Evolutionary conservation across 1,284 basidiomycete genomes (phyloP).

Genomic region (Exsudoporus floridanus): DNA sequence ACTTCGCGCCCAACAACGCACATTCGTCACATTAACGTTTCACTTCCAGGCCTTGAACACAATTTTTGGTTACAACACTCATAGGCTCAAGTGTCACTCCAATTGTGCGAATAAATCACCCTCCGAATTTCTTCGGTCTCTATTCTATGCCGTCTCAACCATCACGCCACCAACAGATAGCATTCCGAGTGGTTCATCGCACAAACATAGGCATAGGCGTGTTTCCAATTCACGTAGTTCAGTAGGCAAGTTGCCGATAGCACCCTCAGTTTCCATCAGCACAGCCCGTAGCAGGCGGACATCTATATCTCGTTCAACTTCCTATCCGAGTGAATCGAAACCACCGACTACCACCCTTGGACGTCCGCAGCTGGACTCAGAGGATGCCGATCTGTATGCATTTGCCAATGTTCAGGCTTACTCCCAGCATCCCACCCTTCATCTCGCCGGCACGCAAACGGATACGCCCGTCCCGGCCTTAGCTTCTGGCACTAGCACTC

Average conservation of each 20-base stretch:
- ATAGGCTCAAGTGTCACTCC: slow-evolving; percentile 53
- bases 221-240: slow-evolving; percentile 28
- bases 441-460: slow-evolving; percentile 9
- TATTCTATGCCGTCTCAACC: slow-evolving; percentile 47
- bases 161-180: slow-evolving; percentile 32
- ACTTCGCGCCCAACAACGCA: background rate
- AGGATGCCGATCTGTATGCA: slow-evolving; percentile 8
- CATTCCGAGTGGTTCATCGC: slow-evolving; percentile 10
- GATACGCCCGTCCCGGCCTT: slow-evolving; percentile 26
- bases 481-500: slow-evolving; percentile 24
- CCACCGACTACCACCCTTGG: slow-evolving; percentile 17
- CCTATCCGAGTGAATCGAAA: slow-evolving; percentile 21
- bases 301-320: slow-evolving; percentile 25
- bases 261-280: slow-evolving; percentile 17
- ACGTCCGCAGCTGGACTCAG: slow-evolving; percentile 16
- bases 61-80: slow-evolving; percentile 57
- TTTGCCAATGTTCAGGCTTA: slow-evolving; percentile 1
- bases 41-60: slow-evolving; percentile 51
- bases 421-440: slow-evolving; percentile 10
- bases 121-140: slow-evolving; percentile 49
- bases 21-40: slow-evolving; percentile 7
- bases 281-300: slow-evolving; percentile 28
- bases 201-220: slow-evolving; percentile 30
- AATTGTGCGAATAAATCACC: slow-evolving; percentile 24
- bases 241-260: slow-evolving; percentile 15